These are phyloP conservation scores for Phytophthora rubi DNA, from an alignment of 352 stramenopile species.

Conservation along the genomic window DNA sequence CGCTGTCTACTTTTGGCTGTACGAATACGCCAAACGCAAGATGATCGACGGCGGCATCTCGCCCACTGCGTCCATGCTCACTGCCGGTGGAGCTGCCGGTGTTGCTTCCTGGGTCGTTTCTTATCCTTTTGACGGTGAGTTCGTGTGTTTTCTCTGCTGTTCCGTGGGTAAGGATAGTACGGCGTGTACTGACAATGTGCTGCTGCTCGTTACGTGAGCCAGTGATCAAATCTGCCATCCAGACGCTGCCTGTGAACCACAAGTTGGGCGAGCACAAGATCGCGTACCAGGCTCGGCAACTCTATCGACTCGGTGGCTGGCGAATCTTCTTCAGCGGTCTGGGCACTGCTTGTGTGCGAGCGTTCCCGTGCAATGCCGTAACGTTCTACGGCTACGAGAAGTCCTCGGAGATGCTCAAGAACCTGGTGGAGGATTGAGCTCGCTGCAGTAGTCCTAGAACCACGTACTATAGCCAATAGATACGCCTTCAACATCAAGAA, in stretches of 20 bases:
- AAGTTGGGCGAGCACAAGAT: constrained; percentile 70
- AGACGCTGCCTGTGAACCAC: constrained; percentile 71
- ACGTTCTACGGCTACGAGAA: constrained; percentile 90
- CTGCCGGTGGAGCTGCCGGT: constrained; percentile 75
- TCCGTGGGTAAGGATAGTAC: constrained; percentile 11
- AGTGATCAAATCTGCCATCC: constrained; percentile 90
- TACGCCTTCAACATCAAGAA: constrained; percentile 23
- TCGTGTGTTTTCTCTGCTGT: constrained; percentile 4
- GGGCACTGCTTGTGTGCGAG: constrained; percentile 76
- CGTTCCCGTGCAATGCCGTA: constrained; percentile 87
- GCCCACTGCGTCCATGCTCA: constrained; percentile 78
- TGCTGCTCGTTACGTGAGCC: neutral
- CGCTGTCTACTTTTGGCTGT: constrained; percentile 85
- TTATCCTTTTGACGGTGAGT: constrained; percentile 81
- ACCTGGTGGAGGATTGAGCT: constrained; percentile 33
- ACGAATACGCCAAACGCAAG: constrained; percentile 79
- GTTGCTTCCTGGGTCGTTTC: constrained; percentile 84
- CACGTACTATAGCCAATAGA: constrained; percentile 16
- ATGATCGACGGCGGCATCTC: constrained; percentile 67
- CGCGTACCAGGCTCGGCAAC: constrained; percentile 65
- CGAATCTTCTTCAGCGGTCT: constrained; percentile 83
- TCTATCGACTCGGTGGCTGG: constrained; percentile 72
- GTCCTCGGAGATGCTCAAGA: constrained; percentile 73
- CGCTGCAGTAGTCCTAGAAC: constrained; percentile 19
- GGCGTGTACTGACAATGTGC: constrained; percentile 16